Base-by-base conservation (phyloP, 306 rosid genomes). In the Cucumis hystrix region DNA sequence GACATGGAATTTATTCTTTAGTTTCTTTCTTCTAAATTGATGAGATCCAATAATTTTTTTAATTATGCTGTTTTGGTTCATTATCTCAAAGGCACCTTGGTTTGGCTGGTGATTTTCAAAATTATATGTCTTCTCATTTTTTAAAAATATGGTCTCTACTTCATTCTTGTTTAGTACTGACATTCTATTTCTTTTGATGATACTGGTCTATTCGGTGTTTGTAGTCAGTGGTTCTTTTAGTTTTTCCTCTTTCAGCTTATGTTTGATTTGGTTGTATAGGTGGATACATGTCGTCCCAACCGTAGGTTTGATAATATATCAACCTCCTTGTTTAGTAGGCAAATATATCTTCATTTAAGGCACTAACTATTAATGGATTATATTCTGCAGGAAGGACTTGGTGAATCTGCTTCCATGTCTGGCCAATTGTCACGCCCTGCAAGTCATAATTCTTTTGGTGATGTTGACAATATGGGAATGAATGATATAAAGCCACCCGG, bases 311-410 rank as follows among this genome's bases (percentile, higher is more conserved):
- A 25, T 60, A 60, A 60, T 60, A 60, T 23, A 61, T 15, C 39
- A 13, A 18, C n/a, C 67, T 28, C 67, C 18, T 28, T 28, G 40
- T 28, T 28, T 16, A 33, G 1, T 28, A 28, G 67, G 67, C 16
- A 61, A 10, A 61, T 1, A 61, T 82, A 73, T 79, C 54, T 68
- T 37, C 18, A 74, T 78, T 79, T 78, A 75, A 21, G 28, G 39
- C 85, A 45, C 37, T 83, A 79, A 85, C 43, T 6, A 40, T 43
- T 68, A 23, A 45, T 47, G 15, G 39, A 70, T 37, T 83, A 75
- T 79, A 60, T 71, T 58, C 39, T 83, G 84, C 92, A 95, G 97
- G 96, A 92, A 80, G 97, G 97, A 82, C 84, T 80, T 81, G 93
- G 85, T 79, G 92, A 75, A 79, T 85, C 96, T 82, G 77, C 86